Conservation (phyloP, 306 rosid genomes). For the Oemleria cerasiformis region DNA sequence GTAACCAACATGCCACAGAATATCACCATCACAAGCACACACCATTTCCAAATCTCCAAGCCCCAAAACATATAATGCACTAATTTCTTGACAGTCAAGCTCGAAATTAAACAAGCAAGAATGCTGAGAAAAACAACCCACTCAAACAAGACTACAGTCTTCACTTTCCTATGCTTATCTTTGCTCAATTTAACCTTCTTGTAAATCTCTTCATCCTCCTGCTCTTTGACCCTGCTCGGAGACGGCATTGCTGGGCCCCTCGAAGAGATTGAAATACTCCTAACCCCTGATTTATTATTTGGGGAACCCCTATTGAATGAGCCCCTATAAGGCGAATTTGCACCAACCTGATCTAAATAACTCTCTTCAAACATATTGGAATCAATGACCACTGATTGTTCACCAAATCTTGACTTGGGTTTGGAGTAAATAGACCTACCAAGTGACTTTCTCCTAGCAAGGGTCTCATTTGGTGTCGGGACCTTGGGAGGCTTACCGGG, state of each 20-base stretch:
- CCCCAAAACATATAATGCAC: slow-evolving; percentile 41
- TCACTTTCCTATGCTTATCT: slow-evolving; percentile 45
- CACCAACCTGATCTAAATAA: slow-evolving; percentile 33
- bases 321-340: slow-evolving; percentile 43
- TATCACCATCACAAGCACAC: slow-evolving; percentile 63
- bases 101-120: slow-evolving; percentile 45
- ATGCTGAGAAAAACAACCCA: slow-evolving; percentile 45
- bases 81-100: slow-evolving; percentile 43
- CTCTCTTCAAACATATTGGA: slow-evolving; percentile 45
- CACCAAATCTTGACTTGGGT: slow-evolving; percentile 87
- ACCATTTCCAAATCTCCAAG: slow-evolving; percentile 81
- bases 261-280: slow-evolving; percentile 42
- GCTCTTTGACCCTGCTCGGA: slow-evolving; percentile 42
- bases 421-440: slow-evolving; percentile 57
- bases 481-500: slow-evolving; percentile 56
- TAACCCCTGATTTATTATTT: slow-evolving; percentile 26
- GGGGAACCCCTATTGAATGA: slow-evolving; percentile 53
- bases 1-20: slow-evolving; percentile 77
- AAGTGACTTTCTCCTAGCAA: slow-evolving; percentile 41
- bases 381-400: slow-evolving; percentile 46
- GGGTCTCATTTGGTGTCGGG: slow-evolving; percentile 37
- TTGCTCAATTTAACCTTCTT: slow-evolving; percentile 53
- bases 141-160: slow-evolving; percentile 41
- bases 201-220: slow-evolving; percentile 62
- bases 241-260: slow-evolving; percentile 39